Evolutionary conservation across 2,329 filamentous ascomycete species (phyloP).

Genomic region (Alternaria gaisen): DNA sequence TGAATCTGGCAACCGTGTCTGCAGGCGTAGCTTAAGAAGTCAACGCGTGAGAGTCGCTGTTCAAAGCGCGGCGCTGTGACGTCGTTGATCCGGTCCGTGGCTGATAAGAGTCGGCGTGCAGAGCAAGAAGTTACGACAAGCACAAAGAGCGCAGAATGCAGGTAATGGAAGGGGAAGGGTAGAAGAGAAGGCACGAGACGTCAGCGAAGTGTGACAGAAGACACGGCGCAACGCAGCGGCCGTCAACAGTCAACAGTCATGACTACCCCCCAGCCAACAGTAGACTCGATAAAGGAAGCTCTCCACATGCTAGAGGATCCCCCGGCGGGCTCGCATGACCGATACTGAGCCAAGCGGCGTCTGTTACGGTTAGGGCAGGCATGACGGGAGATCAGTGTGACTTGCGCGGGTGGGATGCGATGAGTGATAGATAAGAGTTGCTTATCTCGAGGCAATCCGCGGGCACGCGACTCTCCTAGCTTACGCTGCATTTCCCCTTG

Average conservation of each 20-base stretch:
- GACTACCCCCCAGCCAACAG: conserved; percentile 7
- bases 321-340: conserved; percentile 38
- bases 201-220: conserved; percentile 2
- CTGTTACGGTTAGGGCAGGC: conserved; percentile 26
- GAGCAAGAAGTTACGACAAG: conserved; percentile 6
- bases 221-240: conserved; percentile 9
- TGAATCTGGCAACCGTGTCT: background rate
- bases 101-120: conserved; percentile 18
- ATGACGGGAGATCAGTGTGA: conserved; percentile 25
- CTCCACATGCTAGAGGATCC: conserved; percentile 28
- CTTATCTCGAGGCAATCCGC: conserved; percentile 19
- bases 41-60: conserved; percentile 1
- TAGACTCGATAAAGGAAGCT: conserved; percentile 17
- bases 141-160: conserved; percentile 6
- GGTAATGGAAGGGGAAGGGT: conserved; percentile 4
- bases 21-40: background rate
- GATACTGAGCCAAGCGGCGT: conserved; percentile 28
- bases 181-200: conserved; percentile 10
- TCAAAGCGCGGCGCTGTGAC: conserved; percentile 20
- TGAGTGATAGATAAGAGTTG: conserved; percentile 28
- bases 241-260: conserved; percentile 32
- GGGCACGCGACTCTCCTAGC: conserved; percentile 14
- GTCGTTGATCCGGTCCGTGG: conserved; percentile 17
- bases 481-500: conserved; percentile 9
- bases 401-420: conserved; percentile 23